Conservation (phyloP, 202 grass and related monocot species). For the Tripidium arundinaceum region DNA sequence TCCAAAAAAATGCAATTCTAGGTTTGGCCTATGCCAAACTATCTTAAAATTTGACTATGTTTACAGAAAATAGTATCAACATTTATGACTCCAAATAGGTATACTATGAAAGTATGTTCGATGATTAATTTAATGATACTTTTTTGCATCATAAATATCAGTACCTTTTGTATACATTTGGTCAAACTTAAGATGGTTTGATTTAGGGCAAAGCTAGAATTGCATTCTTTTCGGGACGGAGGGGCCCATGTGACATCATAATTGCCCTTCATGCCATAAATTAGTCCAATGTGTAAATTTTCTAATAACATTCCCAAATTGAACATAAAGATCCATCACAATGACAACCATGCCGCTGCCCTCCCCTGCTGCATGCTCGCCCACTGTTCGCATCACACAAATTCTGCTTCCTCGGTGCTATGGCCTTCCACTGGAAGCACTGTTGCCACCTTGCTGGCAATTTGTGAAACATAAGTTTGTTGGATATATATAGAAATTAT, state of each 20-base stretch:
- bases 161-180: not conserved
- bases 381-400: not conserved
- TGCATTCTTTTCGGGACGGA: not conserved
- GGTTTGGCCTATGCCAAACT: not conserved
- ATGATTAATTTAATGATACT: no score
- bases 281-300: not conserved
- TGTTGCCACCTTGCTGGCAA: not conserved
- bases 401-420: not conserved
- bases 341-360: not conserved
- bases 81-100: no score
- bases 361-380: not conserved
- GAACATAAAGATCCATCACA: not conserved
- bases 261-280: not conserved
- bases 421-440: not conserved
- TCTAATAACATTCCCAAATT: not conserved
- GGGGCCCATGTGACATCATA: not conserved
- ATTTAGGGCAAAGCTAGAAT: not conserved
- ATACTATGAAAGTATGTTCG: no score
- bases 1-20: not conserved
- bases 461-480: not conserved
- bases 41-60: not conserved
- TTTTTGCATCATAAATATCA: not conserved
- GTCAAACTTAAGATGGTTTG: not conserved
- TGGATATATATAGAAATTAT: not conserved
- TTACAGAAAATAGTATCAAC: no score